Evolutionary conservation across 805 yeast species (phyloP).

Genomic region (Monosporozyma yasuniensis): DNA sequence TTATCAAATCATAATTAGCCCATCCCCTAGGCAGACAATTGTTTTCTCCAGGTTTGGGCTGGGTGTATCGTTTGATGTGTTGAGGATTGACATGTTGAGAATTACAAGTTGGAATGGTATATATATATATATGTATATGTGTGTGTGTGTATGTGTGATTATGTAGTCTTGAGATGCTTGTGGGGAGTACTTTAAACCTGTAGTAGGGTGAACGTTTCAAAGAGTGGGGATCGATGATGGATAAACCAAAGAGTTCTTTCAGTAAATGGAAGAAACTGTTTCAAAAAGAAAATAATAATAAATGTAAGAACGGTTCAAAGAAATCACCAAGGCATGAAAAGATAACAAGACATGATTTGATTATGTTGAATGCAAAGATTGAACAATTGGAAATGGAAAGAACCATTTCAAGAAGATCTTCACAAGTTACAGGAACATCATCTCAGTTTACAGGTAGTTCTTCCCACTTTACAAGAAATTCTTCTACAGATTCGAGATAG

Average conservation of each 20-base stretch:
- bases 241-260: neutral
- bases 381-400: neutral
- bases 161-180: too few species aligned
- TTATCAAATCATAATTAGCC: neutral
- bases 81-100: too few species aligned
- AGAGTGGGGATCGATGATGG: neutral
- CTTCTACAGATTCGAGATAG: neutral
- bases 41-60: too few species aligned
- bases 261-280: neutral
- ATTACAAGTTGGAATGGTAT: too few species aligned
- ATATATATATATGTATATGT: too few species aligned
- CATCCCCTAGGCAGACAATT: too few species aligned
- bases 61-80: too few species aligned
- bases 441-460: neutral
- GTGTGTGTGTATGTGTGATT: too few species aligned
- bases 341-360: conserved; percentile 4
- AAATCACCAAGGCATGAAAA: neutral
- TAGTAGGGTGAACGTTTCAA: too few species aligned
- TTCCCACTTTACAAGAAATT: neutral
- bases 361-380: neutral
- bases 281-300: neutral
- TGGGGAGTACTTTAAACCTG: too few species aligned
- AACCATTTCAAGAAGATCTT: neutral
- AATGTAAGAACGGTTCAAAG: neutral
- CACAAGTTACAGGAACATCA: neutral